Percentiles rank a stretch among this genome's conserved stretches.
Conservation (phyloP, 2,329 filamentous ascomycete genomes). For the Metarhizium album region DNA sequence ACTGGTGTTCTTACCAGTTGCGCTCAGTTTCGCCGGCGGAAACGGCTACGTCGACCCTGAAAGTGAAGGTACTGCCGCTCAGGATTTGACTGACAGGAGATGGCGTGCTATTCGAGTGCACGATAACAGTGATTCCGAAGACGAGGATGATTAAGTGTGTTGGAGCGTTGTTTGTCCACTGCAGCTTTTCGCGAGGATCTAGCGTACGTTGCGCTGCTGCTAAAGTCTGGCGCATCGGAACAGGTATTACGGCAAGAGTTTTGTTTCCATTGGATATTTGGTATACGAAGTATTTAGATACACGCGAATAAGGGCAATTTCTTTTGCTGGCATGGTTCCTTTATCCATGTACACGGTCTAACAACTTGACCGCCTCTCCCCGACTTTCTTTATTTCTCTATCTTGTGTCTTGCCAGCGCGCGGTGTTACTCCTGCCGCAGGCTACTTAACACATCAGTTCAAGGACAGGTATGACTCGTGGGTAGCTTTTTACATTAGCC, state of each 20-base stretch:
- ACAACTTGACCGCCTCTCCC: not conserved
- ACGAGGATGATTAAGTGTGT: constrained; percentile 34
- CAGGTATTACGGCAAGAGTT: not conserved
- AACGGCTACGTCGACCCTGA: constrained; percentile 82
- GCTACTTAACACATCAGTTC: too few species aligned
- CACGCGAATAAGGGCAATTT: not conserved
- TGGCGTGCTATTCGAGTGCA: constrained; percentile 71
- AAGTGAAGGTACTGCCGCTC: constrained; percentile 76
- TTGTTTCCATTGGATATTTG: not conserved
- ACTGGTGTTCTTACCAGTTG: constrained; percentile 82
- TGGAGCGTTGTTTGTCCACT: not conserved
- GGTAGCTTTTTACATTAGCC: not conserved
- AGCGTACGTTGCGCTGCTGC: not conserved
- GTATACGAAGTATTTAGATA: not conserved
- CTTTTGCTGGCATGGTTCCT: not conserved
- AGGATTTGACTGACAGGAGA: constrained; percentile 70
- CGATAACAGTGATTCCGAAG: constrained; percentile 64
- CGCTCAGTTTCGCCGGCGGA: constrained; percentile 75
- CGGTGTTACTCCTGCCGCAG: too few species aligned
- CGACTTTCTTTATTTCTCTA: not conserved
- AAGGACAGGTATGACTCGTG: too few species aligned
- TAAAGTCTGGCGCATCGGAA: not conserved
- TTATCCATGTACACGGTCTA: not conserved
- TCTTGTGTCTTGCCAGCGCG: not conserved
- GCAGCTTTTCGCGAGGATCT: not conserved